Base-by-base conservation (phyloP, 257 asterid species). In the Jasminum sambac region DNA sequence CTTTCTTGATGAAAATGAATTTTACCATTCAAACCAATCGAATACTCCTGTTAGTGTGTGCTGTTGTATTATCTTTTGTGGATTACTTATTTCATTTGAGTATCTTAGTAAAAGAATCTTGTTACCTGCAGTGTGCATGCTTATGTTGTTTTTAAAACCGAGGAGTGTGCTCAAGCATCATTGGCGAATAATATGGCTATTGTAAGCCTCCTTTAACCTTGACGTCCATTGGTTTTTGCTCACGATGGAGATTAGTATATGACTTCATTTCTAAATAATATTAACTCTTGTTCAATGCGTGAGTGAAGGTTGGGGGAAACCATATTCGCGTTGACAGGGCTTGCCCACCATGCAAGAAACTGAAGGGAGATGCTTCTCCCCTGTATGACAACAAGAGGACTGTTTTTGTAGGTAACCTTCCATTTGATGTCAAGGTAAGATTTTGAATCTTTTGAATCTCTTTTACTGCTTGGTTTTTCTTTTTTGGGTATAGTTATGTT, bases 291-390 rank as follows among this genome's bases (percentile, higher is more conserved):
- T 39, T 17, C 25, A 75, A 68, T 65, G 66, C 80, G 69, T 67
- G 80, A 37, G 1, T 77, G 44, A 73, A 95, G 99, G 87, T 95
- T 74, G 90, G 85, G 74, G 98, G 96, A 73, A 85, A 92, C 80
- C 99, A 91, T 80, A 87, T 95, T 71, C 96, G 97, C 55, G 98
- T 95, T 61, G 98, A 95, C 78, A 84, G 96, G 83, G 96, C 99
- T 38, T 91, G 99, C 81, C 99, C 99, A 69, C 99, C 99, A 0
- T 93, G 96, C 64, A 95, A 95, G 93, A 95, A 91, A 82, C 69
- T 87, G 76, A 95, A 90, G 85, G 97, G 90, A 76, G 97, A 85
- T 55, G 37, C 43, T 77, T 26, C 83, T 81, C 77, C 78, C 36
- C 72, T 94, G 72, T 94, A 88, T 61, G 97, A 94, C 78, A 87